Percentiles rank a stretch among this genome's conserved stretches.
Evolutionary conservation across 78 protist genomes (phyloP).

Genomic region (Dictyostelium intermedium): DNA sequence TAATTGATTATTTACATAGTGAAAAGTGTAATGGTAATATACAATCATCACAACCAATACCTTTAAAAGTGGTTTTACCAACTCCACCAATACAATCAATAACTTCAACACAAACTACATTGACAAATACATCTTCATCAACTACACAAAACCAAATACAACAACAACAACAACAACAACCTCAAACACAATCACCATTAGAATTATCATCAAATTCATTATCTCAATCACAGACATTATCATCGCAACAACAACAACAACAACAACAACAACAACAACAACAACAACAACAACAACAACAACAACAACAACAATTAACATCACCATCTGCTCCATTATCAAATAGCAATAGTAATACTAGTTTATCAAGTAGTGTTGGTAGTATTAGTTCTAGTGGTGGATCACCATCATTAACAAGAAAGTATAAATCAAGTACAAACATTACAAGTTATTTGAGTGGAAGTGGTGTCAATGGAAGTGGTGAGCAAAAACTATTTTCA

Average conservation of each 20-base stretch:
- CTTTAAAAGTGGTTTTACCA: neutral
- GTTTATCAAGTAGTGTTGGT: slow-evolving; percentile 18
- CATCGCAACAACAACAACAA: neutral
- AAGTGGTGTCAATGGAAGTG: neutral
- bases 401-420: neutral
- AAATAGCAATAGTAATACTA: neutral
- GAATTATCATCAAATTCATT: neutral
- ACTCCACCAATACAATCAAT: neutral
- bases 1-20: slow-evolving; percentile 28
- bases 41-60: neutral
- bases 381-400: neutral
- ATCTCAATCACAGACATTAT: neutral
- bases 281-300: too few species aligned
- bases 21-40: neutral
- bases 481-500: slow-evolving; percentile 4
- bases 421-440: neutral
- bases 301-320: neutral
- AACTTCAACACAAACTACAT: neutral
- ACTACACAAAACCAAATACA: neutral
- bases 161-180: too few species aligned
- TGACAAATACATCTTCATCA: neutral
- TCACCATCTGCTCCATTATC: neutral
- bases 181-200: neutral
- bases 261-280: too few species aligned
- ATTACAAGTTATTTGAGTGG: neutral